A percentile compares a stretch with the other conserved stretches of the same genome.
Conservation (phyloP, 176 grass and related monocot species). For the Dendrocalamus sinicus region DNA sequence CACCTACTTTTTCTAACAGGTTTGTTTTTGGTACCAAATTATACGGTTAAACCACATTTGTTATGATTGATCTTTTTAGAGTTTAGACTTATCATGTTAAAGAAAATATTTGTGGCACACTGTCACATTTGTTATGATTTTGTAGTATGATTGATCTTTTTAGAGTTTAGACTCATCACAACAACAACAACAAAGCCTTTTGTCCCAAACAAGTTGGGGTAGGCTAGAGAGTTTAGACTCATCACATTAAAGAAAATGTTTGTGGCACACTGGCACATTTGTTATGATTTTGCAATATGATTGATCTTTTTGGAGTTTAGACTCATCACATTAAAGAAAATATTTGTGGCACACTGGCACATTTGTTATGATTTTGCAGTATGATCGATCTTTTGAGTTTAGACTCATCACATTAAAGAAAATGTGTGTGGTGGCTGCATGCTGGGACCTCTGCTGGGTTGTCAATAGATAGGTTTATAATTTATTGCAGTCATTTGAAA, state of each 20-base stretch:
- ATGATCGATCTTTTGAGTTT: neutral
- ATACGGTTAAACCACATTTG: neutral
- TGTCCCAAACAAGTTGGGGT: too few relatives aligned
- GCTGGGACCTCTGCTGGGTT: neutral
- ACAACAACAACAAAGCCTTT: too few relatives aligned
- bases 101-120: neutral
- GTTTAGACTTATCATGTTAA: neutral
- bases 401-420: neutral
- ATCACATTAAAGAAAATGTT: neutral
- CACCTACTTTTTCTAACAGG: neutral
- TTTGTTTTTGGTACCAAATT: neutral
- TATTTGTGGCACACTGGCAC: neutral
- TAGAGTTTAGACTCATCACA: too few relatives aligned
- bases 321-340: neutral
- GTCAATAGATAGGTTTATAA: neutral
- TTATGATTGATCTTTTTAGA: neutral
- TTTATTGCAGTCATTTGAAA: neutral
- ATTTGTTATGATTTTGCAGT: constrained; percentile 2
- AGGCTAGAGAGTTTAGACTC: neutral
- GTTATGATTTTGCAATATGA: neutral
- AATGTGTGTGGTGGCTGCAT: neutral
- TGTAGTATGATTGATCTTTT: too few relatives aligned
- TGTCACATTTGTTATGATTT: too few relatives aligned
- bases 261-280: neutral
- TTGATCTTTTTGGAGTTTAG: neutral